Percentiles rank a stretch among this genome's conserved stretches.
Conservation (phyloP, 2,329 filamentous ascomycete genomes). For the Calonectria ilicicola region DNA sequence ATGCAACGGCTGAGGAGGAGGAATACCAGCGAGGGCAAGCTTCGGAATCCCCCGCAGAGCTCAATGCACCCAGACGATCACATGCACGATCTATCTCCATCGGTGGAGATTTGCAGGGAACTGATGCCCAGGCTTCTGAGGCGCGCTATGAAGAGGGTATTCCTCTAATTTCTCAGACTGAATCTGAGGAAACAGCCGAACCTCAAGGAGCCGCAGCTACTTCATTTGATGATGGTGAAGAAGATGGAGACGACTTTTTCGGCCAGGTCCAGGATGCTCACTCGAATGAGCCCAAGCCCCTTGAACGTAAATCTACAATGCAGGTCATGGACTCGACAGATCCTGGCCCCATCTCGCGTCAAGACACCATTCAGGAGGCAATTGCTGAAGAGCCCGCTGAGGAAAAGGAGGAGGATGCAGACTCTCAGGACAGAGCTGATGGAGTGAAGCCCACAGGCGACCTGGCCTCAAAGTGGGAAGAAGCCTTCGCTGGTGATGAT, state of each 20-base stretch:
- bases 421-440: conserved; percentile 35
- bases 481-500: conserved; percentile 81
- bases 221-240: conserved; percentile 58
- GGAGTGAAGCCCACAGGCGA: conserved; percentile 59
- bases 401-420: conserved; percentile 40
- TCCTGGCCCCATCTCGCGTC: conserved; percentile 44
- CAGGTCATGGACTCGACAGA: conserved; percentile 70
- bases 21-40: conserved; percentile 38
- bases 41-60: conserved; percentile 21
- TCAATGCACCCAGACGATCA: conserved; percentile 30
- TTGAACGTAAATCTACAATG: conserved; percentile 78
- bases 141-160: conserved; percentile 78
- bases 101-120: conserved; percentile 56
- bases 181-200: conserved; percentile 16
- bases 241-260: conserved; percentile 74
- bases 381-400: conserved; percentile 10
- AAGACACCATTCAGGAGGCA: conserved; percentile 48
- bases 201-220: conserved; percentile 37
- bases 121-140: conserved; percentile 60
- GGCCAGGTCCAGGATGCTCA: conserved; percentile 57
- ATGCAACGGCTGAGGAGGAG: conserved; percentile 57
- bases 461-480: conserved; percentile 84
- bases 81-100: conserved; percentile 51
- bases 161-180: conserved; percentile 65
- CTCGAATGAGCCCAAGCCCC: conserved; percentile 34